These are phyloP conservation scores for Exophiala mesophila DNA, from an alignment of 2,329 filamentous ascomycete species.

Conservation along the genomic window DNA sequence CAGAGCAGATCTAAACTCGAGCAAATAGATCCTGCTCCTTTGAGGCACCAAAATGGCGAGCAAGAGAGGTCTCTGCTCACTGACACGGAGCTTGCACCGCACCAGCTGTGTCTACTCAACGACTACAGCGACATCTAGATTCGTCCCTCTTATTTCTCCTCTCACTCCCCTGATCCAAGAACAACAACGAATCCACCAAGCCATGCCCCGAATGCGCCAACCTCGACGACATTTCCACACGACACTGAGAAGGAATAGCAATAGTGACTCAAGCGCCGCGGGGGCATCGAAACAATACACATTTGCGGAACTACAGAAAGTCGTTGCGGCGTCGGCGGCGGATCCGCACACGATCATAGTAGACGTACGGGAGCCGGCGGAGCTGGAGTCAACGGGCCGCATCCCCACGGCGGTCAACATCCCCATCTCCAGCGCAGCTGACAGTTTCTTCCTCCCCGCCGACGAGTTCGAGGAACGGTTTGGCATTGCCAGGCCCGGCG, in stretches of 20 bases:
- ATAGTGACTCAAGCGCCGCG: conserved; percentile 4
- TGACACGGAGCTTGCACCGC: no score
- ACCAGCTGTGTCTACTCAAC: no score
- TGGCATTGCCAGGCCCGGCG: conserved; percentile 67
- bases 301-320: conserved; percentile 23
- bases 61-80: no score
- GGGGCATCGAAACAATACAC: conserved; percentile 22
- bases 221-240: conserved; percentile 22
- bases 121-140: no score
- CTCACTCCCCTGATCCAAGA: no score
- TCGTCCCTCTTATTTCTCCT: no score
- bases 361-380: conserved; percentile 46
- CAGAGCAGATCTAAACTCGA: no score
- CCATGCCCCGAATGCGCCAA: conserved; percentile 14
- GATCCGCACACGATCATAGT: conserved; percentile 26
- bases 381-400: conserved; percentile 41
- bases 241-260: conserved; percentile 9
- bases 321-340: conserved; percentile 10
- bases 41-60: no score
- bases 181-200: no score
- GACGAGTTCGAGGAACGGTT: conserved; percentile 81
- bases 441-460: conserved; percentile 68
- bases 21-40: no score
- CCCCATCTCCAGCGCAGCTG: conserved; percentile 69
- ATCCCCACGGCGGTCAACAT: conserved; percentile 83